These are phyloP conservation scores for Rhynchospora pubera DNA, from an alignment of 176 grass and related monocot genomes.

Conservation along the genomic window DNA sequence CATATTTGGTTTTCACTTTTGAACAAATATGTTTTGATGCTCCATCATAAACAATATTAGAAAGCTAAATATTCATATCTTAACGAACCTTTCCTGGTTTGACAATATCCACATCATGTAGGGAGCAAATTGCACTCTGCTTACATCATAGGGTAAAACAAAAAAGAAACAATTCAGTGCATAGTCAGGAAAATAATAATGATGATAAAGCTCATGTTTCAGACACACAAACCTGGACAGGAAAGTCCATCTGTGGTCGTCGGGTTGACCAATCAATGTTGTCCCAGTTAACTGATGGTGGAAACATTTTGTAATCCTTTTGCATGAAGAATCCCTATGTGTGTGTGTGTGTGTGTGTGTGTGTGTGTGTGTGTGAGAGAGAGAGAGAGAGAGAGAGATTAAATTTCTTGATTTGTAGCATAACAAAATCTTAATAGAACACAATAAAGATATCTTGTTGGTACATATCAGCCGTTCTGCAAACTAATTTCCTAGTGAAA, in stretches of 20 bases:
- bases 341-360: background rate
- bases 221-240: conserved; percentile 61
- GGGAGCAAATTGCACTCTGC: conserved; percentile 81
- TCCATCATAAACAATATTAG: background rate
- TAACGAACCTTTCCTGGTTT: conserved; percentile 54
- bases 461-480: background rate
- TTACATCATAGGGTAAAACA: background rate
- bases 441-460: background rate
- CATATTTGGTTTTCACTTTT: background rate
- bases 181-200: background rate
- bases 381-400: conserved; percentile 26
- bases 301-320: conserved; percentile 98
- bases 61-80: conserved; percentile 7
- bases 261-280: conserved; percentile 82
- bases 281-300: conserved; percentile 78
- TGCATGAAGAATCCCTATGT: conserved; percentile 70
- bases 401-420: background rate
- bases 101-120: conserved; percentile 69
- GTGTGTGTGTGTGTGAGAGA: too few relatives aligned
- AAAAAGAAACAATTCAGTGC: conserved; percentile 12
- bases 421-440: background rate
- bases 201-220: background rate
- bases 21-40: background rate
- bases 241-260: conserved; percentile 86
- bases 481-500: background rate